A percentile compares a stretch with the other conserved stretches of the same genome.
Evolutionary conservation across 176 grass and related monocot species (phyloP).

Genomic region (Carex scoparia): DNA sequence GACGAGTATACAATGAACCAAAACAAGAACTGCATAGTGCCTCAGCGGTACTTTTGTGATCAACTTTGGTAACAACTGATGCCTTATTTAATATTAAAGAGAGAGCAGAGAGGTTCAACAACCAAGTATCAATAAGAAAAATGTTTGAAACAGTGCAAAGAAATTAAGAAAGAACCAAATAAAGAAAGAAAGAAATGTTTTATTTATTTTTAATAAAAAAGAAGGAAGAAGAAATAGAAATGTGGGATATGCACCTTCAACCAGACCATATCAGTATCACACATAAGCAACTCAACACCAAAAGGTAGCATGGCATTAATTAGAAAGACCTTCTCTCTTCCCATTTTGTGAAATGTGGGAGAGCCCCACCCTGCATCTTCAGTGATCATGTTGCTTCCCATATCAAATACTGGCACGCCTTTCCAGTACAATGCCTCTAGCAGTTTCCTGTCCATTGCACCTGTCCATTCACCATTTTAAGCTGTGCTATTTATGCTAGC

Average conservation of each 20-base stretch:
- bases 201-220: background rate
- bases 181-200: background rate
- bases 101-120: background rate
- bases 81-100: background rate
- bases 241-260: slow-evolving; percentile 44
- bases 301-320: slow-evolving; percentile 86
- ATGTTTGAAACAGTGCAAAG: background rate
- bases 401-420: slow-evolving; percentile 80
- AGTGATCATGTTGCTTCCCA: slow-evolving; percentile 89
- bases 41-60: background rate
- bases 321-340: slow-evolving; percentile 91
- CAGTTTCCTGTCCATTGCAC: slow-evolving; percentile 89
- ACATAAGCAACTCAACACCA: slow-evolving; percentile 91
- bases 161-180: background rate
- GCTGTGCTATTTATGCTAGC: background rate
- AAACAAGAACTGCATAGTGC: background rate
- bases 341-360: slow-evolving; percentile 98
- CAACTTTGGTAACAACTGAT: background rate
- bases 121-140: background rate
- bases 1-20: background rate
- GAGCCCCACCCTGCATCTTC: slow-evolving; percentile 89
- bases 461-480: slow-evolving; percentile 4
- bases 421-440: slow-evolving; percentile 72
- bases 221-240: background rate
- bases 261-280: slow-evolving; percentile 99